Percentiles rank a stretch among this genome's conserved stretches.
Evolutionary conservation across 176 grass and related monocot genomes (phyloP).

Genomic region (Coix lacrymajobi): DNA sequence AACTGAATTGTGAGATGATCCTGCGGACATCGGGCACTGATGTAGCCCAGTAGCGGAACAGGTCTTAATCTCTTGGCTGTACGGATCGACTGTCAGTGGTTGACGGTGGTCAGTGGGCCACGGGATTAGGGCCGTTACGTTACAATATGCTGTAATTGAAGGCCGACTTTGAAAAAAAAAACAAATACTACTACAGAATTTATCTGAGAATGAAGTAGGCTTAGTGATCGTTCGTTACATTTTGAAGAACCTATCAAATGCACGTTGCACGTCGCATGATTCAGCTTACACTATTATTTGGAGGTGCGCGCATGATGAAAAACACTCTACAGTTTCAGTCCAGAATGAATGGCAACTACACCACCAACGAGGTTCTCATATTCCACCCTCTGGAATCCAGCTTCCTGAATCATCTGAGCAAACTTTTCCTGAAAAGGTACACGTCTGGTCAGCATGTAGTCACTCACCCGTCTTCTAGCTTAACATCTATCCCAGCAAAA

Average conservation of each 20-base stretch:
- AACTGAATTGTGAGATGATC: no score
- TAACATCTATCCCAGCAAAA: not conserved
- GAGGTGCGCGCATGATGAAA: not conserved
- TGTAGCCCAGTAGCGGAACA: no score
- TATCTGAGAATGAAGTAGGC: not conserved
- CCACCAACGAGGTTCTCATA: conserved; percentile 97
- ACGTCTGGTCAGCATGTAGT: not conserved
- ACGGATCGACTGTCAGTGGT: no score
- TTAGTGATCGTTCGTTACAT: not conserved
- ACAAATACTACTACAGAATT: no score
- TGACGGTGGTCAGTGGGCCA: no score
- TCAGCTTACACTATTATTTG: not conserved
- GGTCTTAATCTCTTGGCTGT: no score
- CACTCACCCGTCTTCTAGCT: not conserved
- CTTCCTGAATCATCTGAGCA: conserved; percentile 71
- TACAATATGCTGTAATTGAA: no score
- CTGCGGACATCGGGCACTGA: no score
- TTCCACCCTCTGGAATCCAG: conserved; percentile 78
- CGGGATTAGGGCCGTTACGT: no score
- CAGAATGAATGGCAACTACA: conserved; percentile 20
- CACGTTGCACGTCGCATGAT: not conserved
- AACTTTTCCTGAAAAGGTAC: not conserved
- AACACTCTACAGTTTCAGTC: conserved; percentile 65
- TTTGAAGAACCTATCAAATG: not conserved
- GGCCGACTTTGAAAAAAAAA: no score